Base-by-base conservation (phyloP, 2,329 filamentous ascomycete species). In the Catunica adiposa region DNA sequence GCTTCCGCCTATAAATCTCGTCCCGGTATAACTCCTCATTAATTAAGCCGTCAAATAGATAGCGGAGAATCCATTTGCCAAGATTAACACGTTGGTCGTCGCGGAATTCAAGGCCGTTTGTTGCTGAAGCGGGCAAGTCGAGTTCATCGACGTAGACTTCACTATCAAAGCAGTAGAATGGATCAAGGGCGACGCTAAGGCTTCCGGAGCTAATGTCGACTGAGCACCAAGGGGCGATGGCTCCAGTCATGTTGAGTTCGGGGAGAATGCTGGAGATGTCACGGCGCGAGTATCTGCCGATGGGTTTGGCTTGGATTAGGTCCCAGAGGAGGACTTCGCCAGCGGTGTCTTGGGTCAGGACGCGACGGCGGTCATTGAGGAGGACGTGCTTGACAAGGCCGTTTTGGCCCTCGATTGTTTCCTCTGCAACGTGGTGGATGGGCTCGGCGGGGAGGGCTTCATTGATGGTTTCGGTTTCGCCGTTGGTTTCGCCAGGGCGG, bases 1-100 rank as follows among this genome's bases (percentile, higher is more conserved):
- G 70, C 48, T 78, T 76, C 47, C 79, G 73, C n/a, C 90, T 79
- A 65, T 85, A 81, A 0, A 70, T 71, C 63, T 86, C 81, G 64
- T 98, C 92, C 54, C 87, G 80, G 61, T 78, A 82, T 61, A 95
- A 85, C 66, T 97, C 87, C 66, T 96, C 89, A 59, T 94, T 86
- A 55, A 98, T 84, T 44, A 97, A 73, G 56, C 85, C 84, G 8
- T 84, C 82, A 69, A 98, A 98, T 0, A 98, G 75, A 67, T 96
- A 94, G 34, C 92, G 80, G 58, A 98, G 71, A 48, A 97, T 81
- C 92, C 92, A 98, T 73, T 94, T 95, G 7, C 92, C 92, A 48
- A 97, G 80, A 64, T 95, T 97, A 67, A 97, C 94, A 70, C 92
- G 80, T 70, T 97, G 90, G 63, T 98, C 92, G 63, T 97, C 90